These are phyloP conservation scores for Plasmodium fragile DNA, from an alignment of 169 alveolate species.

Conservation along the genomic window DNA sequence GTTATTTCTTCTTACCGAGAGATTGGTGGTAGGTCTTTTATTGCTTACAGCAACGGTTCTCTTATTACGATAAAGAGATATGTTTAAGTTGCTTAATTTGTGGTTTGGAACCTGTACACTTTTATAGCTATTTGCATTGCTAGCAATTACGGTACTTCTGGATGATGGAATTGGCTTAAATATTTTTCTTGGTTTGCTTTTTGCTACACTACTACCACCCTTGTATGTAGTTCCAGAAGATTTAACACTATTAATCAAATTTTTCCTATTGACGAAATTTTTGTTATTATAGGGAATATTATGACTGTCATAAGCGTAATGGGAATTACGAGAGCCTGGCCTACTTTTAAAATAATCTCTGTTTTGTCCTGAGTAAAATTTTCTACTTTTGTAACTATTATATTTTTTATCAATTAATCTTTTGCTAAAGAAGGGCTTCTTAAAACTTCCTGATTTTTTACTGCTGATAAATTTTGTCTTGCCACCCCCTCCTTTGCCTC, in stretches of 20 bases:
- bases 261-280: slow-evolving; percentile 30
- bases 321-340: slow-evolving; percentile 23
- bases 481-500: slow-evolving; percentile 67
- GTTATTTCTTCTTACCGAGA: slow-evolving; percentile 10
- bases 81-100: slow-evolving; percentile 54
- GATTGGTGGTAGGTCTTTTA: slow-evolving; percentile 19
- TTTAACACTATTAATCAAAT: neutral
- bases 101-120: slow-evolving; percentile 8
- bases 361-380: neutral
- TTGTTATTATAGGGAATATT: slow-evolving; percentile 32
- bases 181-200: slow-evolving; percentile 46
- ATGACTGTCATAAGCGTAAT: slow-evolving; percentile 22
- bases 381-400: slow-evolving; percentile 22
- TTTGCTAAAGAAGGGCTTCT: slow-evolving; percentile 48
- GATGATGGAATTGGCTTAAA: slow-evolving; percentile 36
- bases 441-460: slow-evolving; percentile 60
- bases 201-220: slow-evolving; percentile 14
- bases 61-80: slow-evolving; percentile 68
- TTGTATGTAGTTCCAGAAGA: slow-evolving; percentile 24
- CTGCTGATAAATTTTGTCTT: slow-evolving; percentile 26
- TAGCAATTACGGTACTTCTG: slow-evolving; percentile 27
- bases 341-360: slow-evolving; percentile 54
- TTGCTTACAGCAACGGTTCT: slow-evolving; percentile 10
- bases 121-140: slow-evolving; percentile 44
- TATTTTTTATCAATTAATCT: slow-evolving; percentile 30